phyloP scores from a whole-genome alignment of 805 yeast species.

The Wickerhamomyces chaumierensis region DNA sequence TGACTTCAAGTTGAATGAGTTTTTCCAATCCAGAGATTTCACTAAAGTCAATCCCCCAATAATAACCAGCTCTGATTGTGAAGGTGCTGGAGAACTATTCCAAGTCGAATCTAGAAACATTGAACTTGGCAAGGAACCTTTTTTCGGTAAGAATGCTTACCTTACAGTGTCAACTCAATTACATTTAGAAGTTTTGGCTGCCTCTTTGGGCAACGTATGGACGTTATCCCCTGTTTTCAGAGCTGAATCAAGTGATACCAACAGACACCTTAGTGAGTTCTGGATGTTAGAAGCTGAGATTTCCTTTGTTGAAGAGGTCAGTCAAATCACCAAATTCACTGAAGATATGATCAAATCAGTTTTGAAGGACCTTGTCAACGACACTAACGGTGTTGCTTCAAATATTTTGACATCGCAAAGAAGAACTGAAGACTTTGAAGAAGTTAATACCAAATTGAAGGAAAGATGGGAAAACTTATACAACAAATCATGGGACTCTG shows the following conservation, averaged over 20 bases:
- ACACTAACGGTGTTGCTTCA: constrained; percentile 15
- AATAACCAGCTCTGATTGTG: constrained; percentile 85
- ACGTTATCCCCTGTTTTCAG: constrained; percentile 85
- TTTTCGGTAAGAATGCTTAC: constrained; percentile 58
- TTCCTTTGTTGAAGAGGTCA: constrained; percentile 47
- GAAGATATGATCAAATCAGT: constrained; percentile 60
- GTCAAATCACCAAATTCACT: constrained; percentile 50
- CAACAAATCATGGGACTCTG: constrained; percentile 45
- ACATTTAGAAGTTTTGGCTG: constrained; percentile 73
- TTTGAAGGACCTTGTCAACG: constrained; percentile 21
- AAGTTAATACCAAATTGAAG: constrained; percentile 20
- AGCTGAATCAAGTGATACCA: constrained; percentile 87
- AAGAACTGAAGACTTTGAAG: constrained; percentile 24
- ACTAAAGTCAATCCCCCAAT: constrained; percentile 78
- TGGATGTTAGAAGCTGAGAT: constrained; percentile 97
- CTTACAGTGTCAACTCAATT: constrained; percentile 88
- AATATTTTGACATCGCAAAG: constrained; percentile 23
- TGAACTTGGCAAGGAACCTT: constrained; percentile 19
- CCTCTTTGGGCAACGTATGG: constrained; percentile 76
- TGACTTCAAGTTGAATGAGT: constrained; percentile 40
- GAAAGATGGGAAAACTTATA: constrained; percentile 52
- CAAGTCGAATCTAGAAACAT: constrained; percentile 29
- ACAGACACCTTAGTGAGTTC: constrained; percentile 84
- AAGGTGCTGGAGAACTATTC: constrained; percentile 94
- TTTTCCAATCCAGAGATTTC: constrained; percentile 44